Evolutionary conservation across 1,139 yeast species (phyloP), one percentile per base, ranked within the genome.

Genomic region (Citeromyces hawaiiensis): DNA sequence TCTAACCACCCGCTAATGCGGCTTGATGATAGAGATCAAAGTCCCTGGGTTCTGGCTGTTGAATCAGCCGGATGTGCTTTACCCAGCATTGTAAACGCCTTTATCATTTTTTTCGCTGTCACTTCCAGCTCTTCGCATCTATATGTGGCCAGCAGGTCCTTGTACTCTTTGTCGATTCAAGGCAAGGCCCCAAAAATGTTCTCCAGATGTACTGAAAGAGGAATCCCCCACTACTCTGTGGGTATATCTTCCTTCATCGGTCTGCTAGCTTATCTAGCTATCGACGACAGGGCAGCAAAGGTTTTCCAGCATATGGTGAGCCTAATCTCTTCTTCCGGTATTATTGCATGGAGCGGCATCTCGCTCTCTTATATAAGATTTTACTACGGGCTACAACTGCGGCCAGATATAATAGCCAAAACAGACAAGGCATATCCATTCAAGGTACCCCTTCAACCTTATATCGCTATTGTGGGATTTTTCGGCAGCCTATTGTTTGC

Each of bases 311-410:
- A 72, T 52, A 63, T 80, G 41, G 69, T 77, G 6, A 66, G 70
- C 46, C 59, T 78, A 29, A 70, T 76, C 37, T 70, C 82, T 0
- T 69, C 82, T 2, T 69, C 83, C 1, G 80, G 81, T 1, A 68
- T 79, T 38, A 55, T 80, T 34, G 77, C 76, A 39, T 81, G 88
- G 87, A 72, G 76, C 46, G 80, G 83, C 7, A 76, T 82, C 76
- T 74, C 82, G 46, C 53, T 79, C 14, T 67, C 85, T 2, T 82
- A 65, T 51, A 52, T 79, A 18, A 59, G 91, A 40, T 82, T 79
- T 50, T 74, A 68, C 54, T 67, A 65, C 44, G 88, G 83, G 0
- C 57, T 82, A 43, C 63, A 70, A 46, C 56, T 66, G 40, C 59
- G 86, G 39, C 77, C 76, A 0, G 80, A 74, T 49, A 72, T 74